Percentiles rank a stretch among this genome's conserved stretches.
Conservation (phyloP, 2,329 filamentous ascomycete species). For the Madurella mycetomatis region DNA sequence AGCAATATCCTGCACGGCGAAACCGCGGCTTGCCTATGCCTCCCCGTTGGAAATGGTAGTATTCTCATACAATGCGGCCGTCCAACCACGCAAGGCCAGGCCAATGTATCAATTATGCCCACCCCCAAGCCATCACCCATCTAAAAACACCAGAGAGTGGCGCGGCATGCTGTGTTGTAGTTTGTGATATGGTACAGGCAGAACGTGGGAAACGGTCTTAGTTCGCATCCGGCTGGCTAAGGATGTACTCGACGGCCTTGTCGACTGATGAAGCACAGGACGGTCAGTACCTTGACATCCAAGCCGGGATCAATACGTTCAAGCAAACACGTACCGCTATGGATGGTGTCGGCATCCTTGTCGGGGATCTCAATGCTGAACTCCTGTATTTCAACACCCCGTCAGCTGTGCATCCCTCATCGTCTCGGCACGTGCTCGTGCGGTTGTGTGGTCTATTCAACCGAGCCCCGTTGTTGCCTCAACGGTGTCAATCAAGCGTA, state of each 20-base stretch:
- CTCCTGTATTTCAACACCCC: constrained; percentile 38
- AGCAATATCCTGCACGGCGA: too few species aligned
- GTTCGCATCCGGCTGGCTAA: constrained; percentile 86
- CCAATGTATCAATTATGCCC: constrained; percentile 3
- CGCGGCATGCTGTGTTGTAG: constrained; percentile 7
- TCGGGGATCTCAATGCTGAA: constrained; percentile 95
- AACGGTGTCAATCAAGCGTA: constrained; percentile 32
- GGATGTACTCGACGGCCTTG: constrained; percentile 91
- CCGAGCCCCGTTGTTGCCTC: too few species aligned
- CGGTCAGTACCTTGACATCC: constrained; percentile 9
- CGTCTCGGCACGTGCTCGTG: not conserved
- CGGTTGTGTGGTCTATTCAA: not conserved
- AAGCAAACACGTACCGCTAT: constrained; percentile 67
- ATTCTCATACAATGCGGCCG: not conserved
- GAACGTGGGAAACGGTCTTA: constrained; percentile 28
- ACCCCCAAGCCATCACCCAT: constrained; percentile 1
- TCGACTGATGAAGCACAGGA: constrained; percentile 57
- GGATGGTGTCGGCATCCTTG: constrained; percentile 91
- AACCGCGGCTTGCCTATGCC: too few species aligned
- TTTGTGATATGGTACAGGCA: constrained; percentile 21
- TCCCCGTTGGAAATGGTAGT: too few species aligned
- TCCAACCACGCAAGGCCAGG: not conserved
- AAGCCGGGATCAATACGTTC: not conserved
- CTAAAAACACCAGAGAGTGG: constrained; percentile 9
- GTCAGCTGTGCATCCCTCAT: constrained; percentile 2